These are phyloP conservation scores for Pseudocercospora cruenta DNA, from an alignment of 2,329 filamentous ascomycete species.

Conservation along the genomic window DNA sequence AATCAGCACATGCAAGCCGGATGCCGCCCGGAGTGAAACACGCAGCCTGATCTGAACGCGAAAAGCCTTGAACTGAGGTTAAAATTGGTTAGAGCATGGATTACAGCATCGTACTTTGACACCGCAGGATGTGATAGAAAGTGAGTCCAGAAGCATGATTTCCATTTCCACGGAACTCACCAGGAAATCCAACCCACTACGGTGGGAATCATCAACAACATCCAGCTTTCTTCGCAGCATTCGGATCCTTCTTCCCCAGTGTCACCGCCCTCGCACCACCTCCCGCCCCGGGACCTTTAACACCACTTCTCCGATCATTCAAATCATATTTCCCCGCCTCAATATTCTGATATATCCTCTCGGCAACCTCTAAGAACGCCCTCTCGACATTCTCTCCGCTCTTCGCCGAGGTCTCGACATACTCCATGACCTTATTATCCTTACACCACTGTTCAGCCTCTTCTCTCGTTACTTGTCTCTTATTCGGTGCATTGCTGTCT, in stretches of 20 bases:
- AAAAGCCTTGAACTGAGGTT: too few species aligned
- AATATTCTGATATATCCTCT: constrained; percentile 95
- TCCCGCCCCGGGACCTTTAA: constrained; percentile 69
- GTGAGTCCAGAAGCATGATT: too few species aligned
- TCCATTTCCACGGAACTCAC: too few species aligned
- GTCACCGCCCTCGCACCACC: constrained; percentile 50
- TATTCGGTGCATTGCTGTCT: constrained; percentile 52
- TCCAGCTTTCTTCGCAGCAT: constrained; percentile 37
- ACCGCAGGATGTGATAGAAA: too few species aligned
- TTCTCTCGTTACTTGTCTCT: constrained; percentile 75
- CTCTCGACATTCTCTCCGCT: constrained; percentile 91
- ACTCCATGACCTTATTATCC: constrained; percentile 83
- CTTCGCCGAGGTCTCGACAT: constrained; percentile 96
- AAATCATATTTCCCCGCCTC: constrained; percentile 93
- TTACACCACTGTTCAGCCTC: constrained; percentile 91
- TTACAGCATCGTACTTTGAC: too few species aligned
- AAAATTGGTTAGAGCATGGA: too few species aligned
- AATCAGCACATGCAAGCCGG: too few species aligned
- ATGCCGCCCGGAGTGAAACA: too few species aligned
- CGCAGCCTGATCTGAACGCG: too few species aligned
- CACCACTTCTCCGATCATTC: constrained; percentile 87
- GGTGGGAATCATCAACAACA: too few species aligned
- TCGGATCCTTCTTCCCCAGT: constrained; percentile 47
- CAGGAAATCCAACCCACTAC: too few species aligned
- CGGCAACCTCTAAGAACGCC: constrained; percentile 90